Evolutionary conservation across 352 stramenopile species (phyloP), one percentile per base, ranked within the genome.

Genomic region (Phytophthora hibernalis): DNA sequence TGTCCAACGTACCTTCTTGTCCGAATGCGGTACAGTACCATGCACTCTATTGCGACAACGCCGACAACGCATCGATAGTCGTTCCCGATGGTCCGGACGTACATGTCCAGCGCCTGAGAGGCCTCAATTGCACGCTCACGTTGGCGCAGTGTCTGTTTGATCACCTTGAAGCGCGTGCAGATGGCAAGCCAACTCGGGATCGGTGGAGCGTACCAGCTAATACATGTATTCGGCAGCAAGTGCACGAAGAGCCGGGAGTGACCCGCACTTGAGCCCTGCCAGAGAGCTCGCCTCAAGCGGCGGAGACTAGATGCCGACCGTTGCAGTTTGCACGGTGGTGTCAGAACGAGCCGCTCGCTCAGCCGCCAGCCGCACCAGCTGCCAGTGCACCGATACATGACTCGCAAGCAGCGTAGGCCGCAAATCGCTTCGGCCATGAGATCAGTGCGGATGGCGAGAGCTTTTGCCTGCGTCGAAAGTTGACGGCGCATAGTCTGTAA

Each of bases 11-110:
- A 40, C 9, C 13, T 40, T 16, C 9, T 40, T 16, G 9, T 20
- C 35, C 18, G 4, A 48, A 42, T 59, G 28, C n/a, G n/a, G n/a
- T 28, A 5, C 24, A 5, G 24, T 28, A 28, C 24, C 22, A 42
- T 42, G 42, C 42, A 45, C 47, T 43, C 51, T 35, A 48, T 56
- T 61, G 43, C 26, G 28, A 33, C 48, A n/a, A 30, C 47, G 31
- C 9, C n/a, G n/a, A 65, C 57, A 61, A 67, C 22, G 21, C 49
- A 28, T 67, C 50, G 59, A 67, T 61, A 54, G 59, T 67, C 50
- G 51, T 24, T 58, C 59, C 42, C 42, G 33, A 55, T 8, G 22
- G 49, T 66, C 50, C 33, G 44, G 31, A 67, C 42, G 42, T 61
- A 42, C 35, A 42, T 28, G 24, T 28, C 24, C 24, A 28, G 24